Evolutionary conservation across 1,284 basidiomycete species (phyloP), one percentile per base, ranked within the genome.

Genomic region (Cryptococcus sp.): DNA sequence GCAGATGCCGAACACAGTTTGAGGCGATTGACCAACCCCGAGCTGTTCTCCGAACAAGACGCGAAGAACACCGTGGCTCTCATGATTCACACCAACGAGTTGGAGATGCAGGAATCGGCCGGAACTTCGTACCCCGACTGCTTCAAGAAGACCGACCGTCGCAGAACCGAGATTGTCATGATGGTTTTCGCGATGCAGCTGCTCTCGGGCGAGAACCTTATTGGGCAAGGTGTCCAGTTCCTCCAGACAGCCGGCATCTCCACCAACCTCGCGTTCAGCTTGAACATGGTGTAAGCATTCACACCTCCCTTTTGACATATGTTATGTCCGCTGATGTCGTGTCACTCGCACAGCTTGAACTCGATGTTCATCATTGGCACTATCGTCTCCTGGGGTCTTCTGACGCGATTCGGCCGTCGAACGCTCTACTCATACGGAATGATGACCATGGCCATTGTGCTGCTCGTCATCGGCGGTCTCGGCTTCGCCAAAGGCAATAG

Each of bases 381-480:
- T 10, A 55, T 58, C 50, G 43, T 58, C 3, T 69, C 68, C 2
- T 69, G 68, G 68, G 46, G 58, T 30, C 59, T 66, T 7, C 52
- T 72, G 17, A 64, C 61, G 15, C 62, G 59, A 43, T 57, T 75
- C 50, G 81, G 81, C 20, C 78, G 81, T 25, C 77, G 81, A n/a
- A 69, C 73, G 1, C 66, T 82, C 46, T 83, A 81, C 76, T 62
- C 79, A 43, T 59, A 57, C 30, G 83, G 82, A 35, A 72, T 82
- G 57, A 58, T 62, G 43, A 47, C 60, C 58, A 79, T 81, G 75
- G 62, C 68, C 47, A 53, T 72, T 54, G 67, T 79, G n/a, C 73
- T 83, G 41, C 61, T 80, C 62, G 60, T 78, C 65, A 78, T 81
- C 58, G 82, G 81, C 30, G 71, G 66, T 3, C 66, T 69, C 25